phyloP scores from a whole-genome alignment of 176 grass and related monocot species.

The Saccharum officinarum region DNA sequence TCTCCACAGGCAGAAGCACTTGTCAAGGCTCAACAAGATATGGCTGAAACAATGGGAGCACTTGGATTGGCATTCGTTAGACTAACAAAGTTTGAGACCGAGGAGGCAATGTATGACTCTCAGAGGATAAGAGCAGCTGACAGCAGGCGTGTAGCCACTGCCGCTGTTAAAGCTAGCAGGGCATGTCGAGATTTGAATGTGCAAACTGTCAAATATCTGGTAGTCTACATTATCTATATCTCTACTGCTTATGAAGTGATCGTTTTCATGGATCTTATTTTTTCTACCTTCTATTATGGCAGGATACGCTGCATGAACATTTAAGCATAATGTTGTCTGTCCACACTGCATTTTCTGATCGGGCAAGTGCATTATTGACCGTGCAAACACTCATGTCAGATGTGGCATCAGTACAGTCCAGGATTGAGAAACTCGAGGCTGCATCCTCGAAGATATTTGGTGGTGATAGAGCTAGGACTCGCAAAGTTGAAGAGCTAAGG shows the following conservation, averaged over 20 bases:
- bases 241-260: conserved; percentile 20
- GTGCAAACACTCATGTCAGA: conserved; percentile 97
- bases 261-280: conserved; percentile 7
- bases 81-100: conserved; percentile 89
- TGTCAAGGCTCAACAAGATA: conserved; percentile 95
- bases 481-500: conserved; percentile 76
- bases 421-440: conserved; percentile 88
- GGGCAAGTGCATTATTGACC: conserved; percentile 88
- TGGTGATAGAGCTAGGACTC: conserved; percentile 77
- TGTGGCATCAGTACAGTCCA: conserved; percentile 66
- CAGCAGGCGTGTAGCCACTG: conserved; percentile 79
- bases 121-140: conserved; percentile 85
- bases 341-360: conserved; percentile 84
- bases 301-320: conserved; percentile 95
- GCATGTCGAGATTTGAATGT: conserved; percentile 92
- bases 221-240: conserved; percentile 31
- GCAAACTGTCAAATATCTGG: conserved; percentile 97
- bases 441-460: conserved; percentile 92
- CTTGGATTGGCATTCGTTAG: conserved; percentile 96
- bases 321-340: conserved; percentile 90
- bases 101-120: conserved; percentile 72
- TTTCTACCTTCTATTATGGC: conserved; percentile 33
- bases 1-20: conserved; percentile 76
- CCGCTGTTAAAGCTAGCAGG: conserved; percentile 95
- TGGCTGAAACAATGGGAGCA: conserved; percentile 97